phyloP scores from a whole-genome alignment of 805 yeast species.

The Nakazawaea holstii region DNA sequence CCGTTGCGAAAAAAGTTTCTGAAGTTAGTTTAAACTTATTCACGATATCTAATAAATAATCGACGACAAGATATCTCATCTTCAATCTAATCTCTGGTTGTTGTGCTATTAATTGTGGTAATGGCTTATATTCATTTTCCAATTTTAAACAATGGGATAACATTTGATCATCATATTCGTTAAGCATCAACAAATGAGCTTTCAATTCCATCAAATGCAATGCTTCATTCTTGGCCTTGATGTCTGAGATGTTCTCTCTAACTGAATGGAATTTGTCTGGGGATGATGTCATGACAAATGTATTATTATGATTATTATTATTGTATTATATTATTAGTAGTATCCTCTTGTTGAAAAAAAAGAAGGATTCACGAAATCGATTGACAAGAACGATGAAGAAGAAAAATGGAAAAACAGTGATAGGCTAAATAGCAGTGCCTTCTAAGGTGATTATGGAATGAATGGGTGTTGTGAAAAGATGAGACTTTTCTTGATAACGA shows the following conservation, averaged over 20 bases:
- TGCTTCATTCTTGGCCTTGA: conserved; percentile 3
- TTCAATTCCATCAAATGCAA: conserved; percentile 10
- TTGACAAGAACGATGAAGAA: too few species aligned
- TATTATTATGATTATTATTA: not conserved
- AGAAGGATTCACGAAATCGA: not conserved
- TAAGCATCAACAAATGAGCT: conserved; percentile 10
- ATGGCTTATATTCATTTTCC: conserved; percentile 24
- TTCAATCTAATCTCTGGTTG: conserved; percentile 17
- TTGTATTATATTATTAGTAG: not conserved
- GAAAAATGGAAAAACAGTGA: not conserved
- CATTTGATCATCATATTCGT: conserved; percentile 11
- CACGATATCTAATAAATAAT: conserved; percentile 25
- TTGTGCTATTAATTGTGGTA: conserved; percentile 15
- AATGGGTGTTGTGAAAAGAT: not conserved
- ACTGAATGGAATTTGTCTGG: conserved; percentile 11
- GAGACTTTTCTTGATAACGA: not conserved
- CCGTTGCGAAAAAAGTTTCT: conserved; percentile 31
- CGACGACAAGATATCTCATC: conserved; percentile 21
- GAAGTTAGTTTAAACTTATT: conserved; percentile 23
- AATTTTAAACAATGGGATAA: conserved; percentile 20
- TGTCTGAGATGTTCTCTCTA: conserved; percentile 8
- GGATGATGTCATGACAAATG: conserved; percentile 4
- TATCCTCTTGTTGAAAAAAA: not conserved
- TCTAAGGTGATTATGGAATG: too few species aligned
- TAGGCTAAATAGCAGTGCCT: not conserved